Conservation (phyloP, 805 yeast genomes). For the Ogataea minuta region DNA sequence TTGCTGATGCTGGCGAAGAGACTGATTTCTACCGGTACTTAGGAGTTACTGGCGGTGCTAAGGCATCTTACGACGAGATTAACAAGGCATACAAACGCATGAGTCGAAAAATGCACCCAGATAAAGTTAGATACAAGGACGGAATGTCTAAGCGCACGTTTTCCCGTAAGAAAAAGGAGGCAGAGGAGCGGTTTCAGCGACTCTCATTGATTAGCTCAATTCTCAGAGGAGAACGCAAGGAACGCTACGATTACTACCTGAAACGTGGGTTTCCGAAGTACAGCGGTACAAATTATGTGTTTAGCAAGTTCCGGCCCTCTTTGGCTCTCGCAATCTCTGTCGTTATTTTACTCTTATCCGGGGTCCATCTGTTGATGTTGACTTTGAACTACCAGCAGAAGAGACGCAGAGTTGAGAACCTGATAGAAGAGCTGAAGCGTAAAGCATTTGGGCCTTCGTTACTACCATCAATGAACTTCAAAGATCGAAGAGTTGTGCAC, state of each 20-base stretch:
- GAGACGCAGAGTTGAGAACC: slow-evolving; percentile 48
- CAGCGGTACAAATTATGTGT: slow-evolving; percentile 62
- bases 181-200: slow-evolving; percentile 72
- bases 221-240: slow-evolving; percentile 58
- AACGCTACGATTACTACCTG: slow-evolving; percentile 81
- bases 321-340: slow-evolving; percentile 48
- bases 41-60: slow-evolving; percentile 40
- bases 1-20: slow-evolving; percentile 49
- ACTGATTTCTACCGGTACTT: slow-evolving; percentile 70
- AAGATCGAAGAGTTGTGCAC: slow-evolving; percentile 42
- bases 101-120: slow-evolving; percentile 82
- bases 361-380: slow-evolving; percentile 57
- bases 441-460: slow-evolving; percentile 51
- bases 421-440: slow-evolving; percentile 48
- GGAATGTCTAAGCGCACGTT: slow-evolving; percentile 32
- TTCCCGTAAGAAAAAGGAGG: slow-evolving; percentile 39
- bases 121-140: slow-evolving; percentile 52
- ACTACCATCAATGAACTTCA: slow-evolving; percentile 36
- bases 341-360: slow-evolving; percentile 48
- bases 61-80: slow-evolving; percentile 52
- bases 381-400: slow-evolving; percentile 56
- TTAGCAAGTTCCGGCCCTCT: slow-evolving; percentile 70
- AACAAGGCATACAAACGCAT: slow-evolving; percentile 66
- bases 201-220: slow-evolving; percentile 75
- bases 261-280: slow-evolving; percentile 83